phyloP scores from a whole-genome alignment of 2,329 filamentous ascomycete genomes.

The Colletotrichum salicis region DNA sequence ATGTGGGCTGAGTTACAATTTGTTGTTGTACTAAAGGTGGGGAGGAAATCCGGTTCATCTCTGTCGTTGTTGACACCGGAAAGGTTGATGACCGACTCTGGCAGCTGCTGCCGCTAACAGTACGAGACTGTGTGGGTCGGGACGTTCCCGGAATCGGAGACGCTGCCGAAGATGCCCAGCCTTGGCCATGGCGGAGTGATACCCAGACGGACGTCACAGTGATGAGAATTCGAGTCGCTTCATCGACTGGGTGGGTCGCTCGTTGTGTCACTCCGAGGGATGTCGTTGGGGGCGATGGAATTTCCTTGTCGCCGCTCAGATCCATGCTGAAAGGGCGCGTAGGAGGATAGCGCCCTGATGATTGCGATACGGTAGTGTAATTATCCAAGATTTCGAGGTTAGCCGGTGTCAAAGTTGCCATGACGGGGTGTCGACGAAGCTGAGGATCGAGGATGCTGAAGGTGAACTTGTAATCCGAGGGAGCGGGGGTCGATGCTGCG shows the following conservation, averaged over 20 bases:
- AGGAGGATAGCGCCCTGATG: constrained; percentile 60
- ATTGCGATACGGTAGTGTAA: constrained; percentile 68
- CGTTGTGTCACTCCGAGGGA: constrained; percentile 14
- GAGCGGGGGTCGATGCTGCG: constrained; percentile 38
- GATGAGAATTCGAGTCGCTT: constrained; percentile 38
- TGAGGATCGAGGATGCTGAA: constrained; percentile 81
- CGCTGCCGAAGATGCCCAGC: constrained; percentile 33
- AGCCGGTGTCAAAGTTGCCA: constrained; percentile 73
- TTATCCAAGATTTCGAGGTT: constrained; percentile 76
- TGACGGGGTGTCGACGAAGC: constrained; percentile 76
- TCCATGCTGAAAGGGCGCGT: constrained; percentile 46
- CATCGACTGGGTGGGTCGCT: constrained; percentile 38
- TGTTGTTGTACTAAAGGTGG: constrained; percentile 23
- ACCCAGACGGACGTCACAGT: constrained; percentile 41
- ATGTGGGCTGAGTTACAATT: background rate
- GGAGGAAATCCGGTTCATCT: constrained; percentile 5
- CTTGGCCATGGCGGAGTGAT: constrained; percentile 37
- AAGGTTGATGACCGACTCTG: constrained; percentile 29
- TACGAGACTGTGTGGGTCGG: constrained; percentile 18
- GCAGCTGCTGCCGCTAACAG: constrained; percentile 15
- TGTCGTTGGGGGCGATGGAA: constrained; percentile 1
- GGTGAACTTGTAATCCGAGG: constrained; percentile 69
- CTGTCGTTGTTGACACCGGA: constrained; percentile 11
- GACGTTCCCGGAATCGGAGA: constrained; percentile 3
- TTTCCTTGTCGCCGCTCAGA: constrained; percentile 31